Base-by-base conservation (phyloP, 2,329 filamentous ascomycete genomes). In the Aspergillus phoenicis region DNA sequence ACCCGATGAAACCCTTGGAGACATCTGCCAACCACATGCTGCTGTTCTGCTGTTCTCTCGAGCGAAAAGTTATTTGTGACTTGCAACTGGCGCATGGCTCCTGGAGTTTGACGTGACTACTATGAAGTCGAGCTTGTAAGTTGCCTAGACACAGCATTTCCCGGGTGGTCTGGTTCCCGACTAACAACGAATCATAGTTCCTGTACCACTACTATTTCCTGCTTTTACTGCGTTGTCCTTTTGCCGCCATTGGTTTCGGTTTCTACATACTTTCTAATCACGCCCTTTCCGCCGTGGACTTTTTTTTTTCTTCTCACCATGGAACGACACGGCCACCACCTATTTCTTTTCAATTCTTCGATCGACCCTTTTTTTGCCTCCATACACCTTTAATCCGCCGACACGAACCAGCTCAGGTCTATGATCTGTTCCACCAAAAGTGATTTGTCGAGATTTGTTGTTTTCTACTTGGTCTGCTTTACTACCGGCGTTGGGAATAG, bases 401-500 rank as follows among this genome's bases (percentile, higher is more conserved):
- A 65, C 61, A 66, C 62, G 67, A 65, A 59, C 59, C 58, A 62
- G 57, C 43, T 59, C 60, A 48, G 64, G 58, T 62, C 60, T 41
- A 63, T 60, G 64, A 66, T 61, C 62, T 65, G 61, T 67, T 64
- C 61, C 54, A 67, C 55, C 57, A 71, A 67, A 71, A 66, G 65
- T 68, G 63, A 57, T 66, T 70, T 69, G 26, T 57, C 49, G 39
- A 51, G 51, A 24, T 49, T 60, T 56, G 33, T 55, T 60, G 57
- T 33, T 53, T 58, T 53, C 57, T 52, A 52, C 64, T 55, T 60
- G 59, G 47, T 63, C 65, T 66, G 55, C 57, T 66, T 56, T 66
- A 64, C 60, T 60, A 62, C 61, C 54, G 75, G 75, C 74, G 75
- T 76, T 77, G 69, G 71, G 67, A 55, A 75, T 77, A 77, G 75